Base-by-base conservation (phyloP, 2,329 filamentous ascomycete genomes). In the Hymenoscyphus repandus region DNA sequence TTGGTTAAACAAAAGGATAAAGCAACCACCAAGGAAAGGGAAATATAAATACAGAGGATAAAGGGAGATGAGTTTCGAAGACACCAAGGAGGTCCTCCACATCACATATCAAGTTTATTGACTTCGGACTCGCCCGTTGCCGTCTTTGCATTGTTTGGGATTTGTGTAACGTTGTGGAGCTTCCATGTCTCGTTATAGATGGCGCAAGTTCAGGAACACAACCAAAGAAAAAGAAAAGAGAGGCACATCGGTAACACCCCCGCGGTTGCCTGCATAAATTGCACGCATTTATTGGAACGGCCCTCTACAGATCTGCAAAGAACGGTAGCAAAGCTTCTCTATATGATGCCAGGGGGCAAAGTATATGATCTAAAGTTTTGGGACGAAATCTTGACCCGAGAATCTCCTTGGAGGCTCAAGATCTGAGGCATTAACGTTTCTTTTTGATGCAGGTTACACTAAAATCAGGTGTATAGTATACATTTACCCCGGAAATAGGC, bases 391-490 rank as follows among this genome's bases (percentile, higher is more conserved):
- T 44, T 10, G 27, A 30, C 41, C 18, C 32, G 17, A 45, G 18
- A 37, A n/a, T 18, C 10, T 37, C 37, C 31, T 20, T 38, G 20
- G 17, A 11, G n/a, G 11, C 7, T 36, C 12, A 32, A 18, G 27
- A 30, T n/a, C 20, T 49, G 42, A 49, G 50, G 43, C 46, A 53
- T 49, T 49, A 42, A 46, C 42, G 30, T 47, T 39, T 46, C 44
- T 40, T 54, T 27, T 57, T 52, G 49, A 54, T 56, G 52, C 47
- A 53, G 27, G 39, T 45, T 53, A 56, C 54, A 52, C 50, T 36
- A 54, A 55, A 51, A 50, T 15, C 50, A 49, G 56, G 55, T 54
- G 56, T 59, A 61, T 62, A 52, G 49, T 62, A 62, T 59, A 64
- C 58, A 54, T 31, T 51, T 58, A 46, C 53, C 56, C 51, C 46